phyloP scores from a whole-genome alignment of 139 green algal species.

The Coelastrella sp. region DNA sequence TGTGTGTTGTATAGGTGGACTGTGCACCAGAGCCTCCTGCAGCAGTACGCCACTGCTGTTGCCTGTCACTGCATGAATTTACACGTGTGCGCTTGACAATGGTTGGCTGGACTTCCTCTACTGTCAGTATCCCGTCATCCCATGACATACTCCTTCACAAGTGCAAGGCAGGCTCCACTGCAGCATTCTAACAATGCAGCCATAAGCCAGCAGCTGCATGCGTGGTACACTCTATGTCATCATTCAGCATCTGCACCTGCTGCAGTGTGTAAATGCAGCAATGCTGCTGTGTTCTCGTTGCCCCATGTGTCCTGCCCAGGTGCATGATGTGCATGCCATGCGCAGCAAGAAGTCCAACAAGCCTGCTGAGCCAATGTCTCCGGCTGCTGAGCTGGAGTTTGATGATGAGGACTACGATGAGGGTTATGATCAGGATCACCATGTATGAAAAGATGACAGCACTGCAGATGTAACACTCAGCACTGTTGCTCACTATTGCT shows the following conservation, averaged over 20 bases:
- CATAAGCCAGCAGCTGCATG: neutral
- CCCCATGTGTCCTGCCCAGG: neutral
- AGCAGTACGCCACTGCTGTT: too few relatives aligned
- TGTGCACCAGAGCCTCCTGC: too few relatives aligned
- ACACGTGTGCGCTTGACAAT: too few relatives aligned
- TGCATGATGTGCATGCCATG: neutral
- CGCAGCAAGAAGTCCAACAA: neutral
- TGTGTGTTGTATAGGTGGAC: neutral
- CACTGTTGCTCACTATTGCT: too few relatives aligned
- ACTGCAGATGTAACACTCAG: neutral
- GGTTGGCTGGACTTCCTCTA: too few relatives aligned
- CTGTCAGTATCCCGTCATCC: too few relatives aligned
- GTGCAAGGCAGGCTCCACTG: too few relatives aligned
- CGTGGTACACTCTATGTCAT: neutral
- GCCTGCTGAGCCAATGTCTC: neutral
- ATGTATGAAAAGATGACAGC: neutral
- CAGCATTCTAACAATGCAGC: neutral
- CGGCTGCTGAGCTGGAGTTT: conserved; percentile 12
- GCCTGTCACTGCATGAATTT: too few relatives aligned
- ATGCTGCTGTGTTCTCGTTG: too few relatives aligned
- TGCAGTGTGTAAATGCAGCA: too few relatives aligned
- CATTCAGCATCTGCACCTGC: neutral
- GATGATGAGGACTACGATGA: conserved; percentile 28
- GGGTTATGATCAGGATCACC: neutral
- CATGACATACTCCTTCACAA: too few relatives aligned